Base-by-base conservation (phyloP, 2,329 filamentous ascomycete species). In the Calonectria fujianensis region DNA sequence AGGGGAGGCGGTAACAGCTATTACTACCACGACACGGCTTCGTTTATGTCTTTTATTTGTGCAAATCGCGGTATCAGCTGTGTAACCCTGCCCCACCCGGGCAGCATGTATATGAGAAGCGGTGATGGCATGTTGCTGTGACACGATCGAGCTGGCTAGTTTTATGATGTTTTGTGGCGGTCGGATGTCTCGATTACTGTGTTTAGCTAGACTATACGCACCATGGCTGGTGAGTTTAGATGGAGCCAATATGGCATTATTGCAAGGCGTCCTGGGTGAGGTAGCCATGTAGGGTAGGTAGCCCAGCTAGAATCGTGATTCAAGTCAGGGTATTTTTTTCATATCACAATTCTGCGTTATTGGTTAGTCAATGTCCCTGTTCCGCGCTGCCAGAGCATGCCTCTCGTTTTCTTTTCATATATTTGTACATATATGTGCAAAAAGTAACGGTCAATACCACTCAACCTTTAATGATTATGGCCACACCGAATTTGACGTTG, bases 1-100 rank as follows among this genome's bases (percentile, higher is more conserved):
- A 41, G 39, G 66, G 57, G 50, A 37, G 39, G 29, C 35, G 20
- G 71, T 41, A 67, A 72, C 37, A 31, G 24, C 39, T 65, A 50
- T 31, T 65, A 63, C 66, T 50, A 66, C 37, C 31, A 59, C 41
- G 71, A 66, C 31, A 61, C 65, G 51, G 59, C 66, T 66, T 70
- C 52, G 67, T 70, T 70, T 65, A 69, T 69, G 24, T 70, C 64
- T 70, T 66, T 59, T 51, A 54, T 68, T 61, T 51, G 41, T 72
- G 41, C 70, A 45, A 67, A 68, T 52, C 52, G 63, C 52, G 20
- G 61, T 57, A 37, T 64, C 37, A 70, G 57, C 29, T 57, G 69
- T 65, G 61, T 41, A 11, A 27, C 61, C 48, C 59, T 29, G 39
- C 20, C 37, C 54, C 10, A 32, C 50, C 8, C 11, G 20, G 59